A percentile compares a stretch with the other conserved stretches of the same genome.
Conservation (phyloP, 148 eudicot genomes). For the Persicaria tinctoria region DNA sequence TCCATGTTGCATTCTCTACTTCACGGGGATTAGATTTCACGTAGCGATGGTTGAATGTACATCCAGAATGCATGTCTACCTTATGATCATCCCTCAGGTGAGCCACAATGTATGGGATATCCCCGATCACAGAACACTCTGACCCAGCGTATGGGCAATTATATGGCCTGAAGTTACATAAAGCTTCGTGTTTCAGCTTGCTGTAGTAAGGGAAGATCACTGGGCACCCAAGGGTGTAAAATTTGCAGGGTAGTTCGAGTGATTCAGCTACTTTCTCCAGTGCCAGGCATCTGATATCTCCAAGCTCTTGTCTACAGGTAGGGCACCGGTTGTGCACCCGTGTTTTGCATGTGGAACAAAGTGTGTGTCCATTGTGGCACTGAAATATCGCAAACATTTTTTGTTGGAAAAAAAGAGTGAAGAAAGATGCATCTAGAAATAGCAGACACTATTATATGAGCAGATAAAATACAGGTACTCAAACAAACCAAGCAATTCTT, state of each 20-base stretch:
- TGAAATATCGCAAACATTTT: conserved; percentile 16
- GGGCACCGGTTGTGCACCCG: conserved; percentile 81
- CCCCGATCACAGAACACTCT: conserved; percentile 67
- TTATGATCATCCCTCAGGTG: conserved; percentile 84
- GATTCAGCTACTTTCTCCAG: conserved; percentile 85
- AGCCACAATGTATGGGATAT: conserved; percentile 59
- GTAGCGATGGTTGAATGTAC: conserved; percentile 84
- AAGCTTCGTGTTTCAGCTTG: conserved; percentile 72
- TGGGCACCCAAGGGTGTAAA: conserved; percentile 61
- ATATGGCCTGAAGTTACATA: conserved; percentile 79
- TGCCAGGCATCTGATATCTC: conserved; percentile 83
- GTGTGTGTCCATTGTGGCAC: conserved; percentile 89
- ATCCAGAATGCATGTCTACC: conserved; percentile 89
- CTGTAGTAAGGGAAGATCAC: conserved; percentile 84
- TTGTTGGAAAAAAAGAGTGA: no score
- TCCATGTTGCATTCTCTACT: conserved; percentile 92
- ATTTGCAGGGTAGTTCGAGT: conserved; percentile 81
- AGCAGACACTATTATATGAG: not conserved
- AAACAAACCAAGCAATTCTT: not conserved
- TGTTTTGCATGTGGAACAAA: conserved; percentile 77
- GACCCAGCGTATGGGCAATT: conserved; percentile 88
- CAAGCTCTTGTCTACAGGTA: conserved; percentile 81
- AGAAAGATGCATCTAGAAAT: no score
- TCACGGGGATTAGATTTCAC: conserved; percentile 90
- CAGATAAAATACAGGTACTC: not conserved